A percentile compares a stretch with the other conserved stretches of the same genome.
These are phyloP conservation scores for Rhizopogon vinicolor DNA, from an alignment of 768 basidiomycete genomes.

Conservation along the genomic window DNA sequence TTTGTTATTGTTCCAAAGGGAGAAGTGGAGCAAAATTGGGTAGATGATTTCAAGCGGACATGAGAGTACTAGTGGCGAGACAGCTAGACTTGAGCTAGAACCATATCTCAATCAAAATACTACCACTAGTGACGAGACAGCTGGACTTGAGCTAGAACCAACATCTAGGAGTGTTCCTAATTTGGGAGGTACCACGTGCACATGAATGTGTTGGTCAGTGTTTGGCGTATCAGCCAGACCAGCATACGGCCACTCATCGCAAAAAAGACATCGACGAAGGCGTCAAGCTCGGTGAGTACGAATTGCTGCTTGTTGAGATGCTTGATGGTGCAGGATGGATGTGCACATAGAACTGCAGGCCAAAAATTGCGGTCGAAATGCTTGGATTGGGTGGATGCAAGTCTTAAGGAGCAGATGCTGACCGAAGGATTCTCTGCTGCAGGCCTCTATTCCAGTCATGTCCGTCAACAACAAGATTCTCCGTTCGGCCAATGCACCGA, in stretches of 20 bases:
- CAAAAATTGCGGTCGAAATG: constrained; percentile 16
- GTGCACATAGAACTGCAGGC: constrained; percentile 14
- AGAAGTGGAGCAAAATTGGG: constrained; percentile 75
- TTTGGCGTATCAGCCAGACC: constrained; percentile 19
- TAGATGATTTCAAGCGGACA: constrained; percentile 76
- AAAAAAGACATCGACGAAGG: constrained; percentile 44
- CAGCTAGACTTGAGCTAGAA: background rate
- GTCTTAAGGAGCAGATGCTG: constrained; percentile 38
- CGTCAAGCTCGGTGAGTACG: constrained; percentile 67
- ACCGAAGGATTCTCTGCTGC: constrained; percentile 13
- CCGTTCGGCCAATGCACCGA: constrained; percentile 94
- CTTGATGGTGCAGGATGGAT: constrained; percentile 11
- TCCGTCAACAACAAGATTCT: constrained; percentile 84
- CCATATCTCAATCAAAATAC: background rate
- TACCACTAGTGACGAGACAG: no score
- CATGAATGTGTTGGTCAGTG: constrained; percentile 18
- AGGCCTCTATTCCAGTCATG: constrained; percentile 40
- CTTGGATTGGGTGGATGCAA: constrained; percentile 55
- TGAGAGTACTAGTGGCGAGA: constrained; percentile 12
- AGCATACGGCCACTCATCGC: constrained; percentile 8
- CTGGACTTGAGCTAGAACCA: no score
- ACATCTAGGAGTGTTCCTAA: background rate
- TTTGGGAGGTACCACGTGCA: background rate
- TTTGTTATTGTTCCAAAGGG: constrained; percentile 80
- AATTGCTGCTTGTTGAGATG: constrained; percentile 24